Percentiles rank a stretch among this genome's conserved stretches.
phyloP scores from a whole-genome alignment of 805 yeast genomes.

The Kazachstania taianensis region DNA sequence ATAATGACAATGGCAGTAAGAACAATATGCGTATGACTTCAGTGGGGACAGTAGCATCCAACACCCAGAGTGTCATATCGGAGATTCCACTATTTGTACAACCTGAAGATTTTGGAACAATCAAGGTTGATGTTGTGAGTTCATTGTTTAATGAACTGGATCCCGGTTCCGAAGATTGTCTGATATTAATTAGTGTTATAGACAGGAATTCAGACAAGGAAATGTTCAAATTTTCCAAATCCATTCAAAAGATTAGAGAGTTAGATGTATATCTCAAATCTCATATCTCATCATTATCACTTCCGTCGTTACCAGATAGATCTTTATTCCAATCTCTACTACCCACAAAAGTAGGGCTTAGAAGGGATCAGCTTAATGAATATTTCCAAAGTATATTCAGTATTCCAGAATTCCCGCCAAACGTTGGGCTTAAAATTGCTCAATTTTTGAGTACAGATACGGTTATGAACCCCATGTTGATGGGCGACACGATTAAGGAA shows the following conservation, averaged over 20 bases:
- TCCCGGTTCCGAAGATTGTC: slow-evolving; percentile 45
- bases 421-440: slow-evolving; percentile 44
- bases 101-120: slow-evolving; percentile 47
- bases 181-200: slow-evolving; percentile 49
- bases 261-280: slow-evolving; percentile 56
- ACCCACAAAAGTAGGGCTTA: slow-evolving; percentile 55
- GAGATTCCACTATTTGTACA: slow-evolving; percentile 45
- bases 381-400: slow-evolving; percentile 49
- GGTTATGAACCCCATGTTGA: slow-evolving; percentile 48
- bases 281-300: slow-evolving; percentile 35
- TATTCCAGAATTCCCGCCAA: slow-evolving; percentile 48
- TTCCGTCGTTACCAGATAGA: slow-evolving; percentile 59
- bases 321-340: slow-evolving; percentile 39
- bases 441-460: slow-evolving; percentile 59
- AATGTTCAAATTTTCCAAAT: slow-evolving; percentile 66
- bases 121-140: slow-evolving; percentile 39
- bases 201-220: slow-evolving; percentile 54
- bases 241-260: slow-evolving; percentile 46
- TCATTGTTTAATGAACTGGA: slow-evolving; percentile 35
- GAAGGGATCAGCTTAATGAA: slow-evolving; percentile 45
- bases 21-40: slow-evolving; percentile 8
- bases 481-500: slow-evolving; percentile 44
- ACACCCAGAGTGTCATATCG: slow-evolving; percentile 10
- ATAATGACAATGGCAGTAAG: not conserved
- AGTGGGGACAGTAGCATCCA: slow-evolving; percentile 8